phyloP scores from a whole-genome alignment of 129 eudicot genomes.

The Helianthus tuberosus region DNA sequence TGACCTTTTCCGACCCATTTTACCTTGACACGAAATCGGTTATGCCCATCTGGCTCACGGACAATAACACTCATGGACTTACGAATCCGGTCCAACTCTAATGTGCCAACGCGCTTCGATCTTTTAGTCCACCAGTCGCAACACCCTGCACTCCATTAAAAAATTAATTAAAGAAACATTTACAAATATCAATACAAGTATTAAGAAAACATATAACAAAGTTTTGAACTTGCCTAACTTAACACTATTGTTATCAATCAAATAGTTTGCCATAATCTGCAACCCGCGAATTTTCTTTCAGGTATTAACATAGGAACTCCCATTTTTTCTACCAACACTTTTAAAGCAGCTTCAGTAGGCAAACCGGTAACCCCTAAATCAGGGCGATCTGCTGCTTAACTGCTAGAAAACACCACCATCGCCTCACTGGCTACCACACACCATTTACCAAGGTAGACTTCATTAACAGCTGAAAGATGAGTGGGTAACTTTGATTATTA shows the following conservation, averaged over 20 bases:
- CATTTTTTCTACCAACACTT: constrained; percentile 89
- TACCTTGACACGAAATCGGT: constrained; percentile 87
- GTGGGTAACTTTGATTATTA: no score
- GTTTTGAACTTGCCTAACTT: constrained; percentile 46
- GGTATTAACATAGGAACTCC: constrained; percentile 63
- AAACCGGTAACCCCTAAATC: constrained; percentile 50
- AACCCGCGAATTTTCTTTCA: constrained; percentile 49
- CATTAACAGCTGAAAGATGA: no score
- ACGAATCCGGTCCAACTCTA: constrained; percentile 89
- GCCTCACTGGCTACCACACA: no score
- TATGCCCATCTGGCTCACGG: constrained; percentile 58
- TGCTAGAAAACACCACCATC: no score
- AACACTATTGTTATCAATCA: constrained; percentile 48
- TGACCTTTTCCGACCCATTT: not conserved
- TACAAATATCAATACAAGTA: not conserved
- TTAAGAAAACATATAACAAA: not conserved
- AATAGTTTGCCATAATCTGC: constrained; percentile 48
- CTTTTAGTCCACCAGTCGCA: constrained; percentile 77
- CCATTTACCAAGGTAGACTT: no score
- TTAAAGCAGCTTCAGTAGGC: constrained; percentile 93
- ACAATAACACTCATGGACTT: constrained; percentile 88
- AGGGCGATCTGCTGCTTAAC: no score
- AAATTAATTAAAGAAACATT: not conserved
- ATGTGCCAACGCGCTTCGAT: constrained; percentile 72
- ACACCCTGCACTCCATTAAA: constrained; percentile 44